phyloP scores from a whole-genome alignment of 768 basidiomycete genomes.

The Leucocoprinus birnbaumii region DNA sequence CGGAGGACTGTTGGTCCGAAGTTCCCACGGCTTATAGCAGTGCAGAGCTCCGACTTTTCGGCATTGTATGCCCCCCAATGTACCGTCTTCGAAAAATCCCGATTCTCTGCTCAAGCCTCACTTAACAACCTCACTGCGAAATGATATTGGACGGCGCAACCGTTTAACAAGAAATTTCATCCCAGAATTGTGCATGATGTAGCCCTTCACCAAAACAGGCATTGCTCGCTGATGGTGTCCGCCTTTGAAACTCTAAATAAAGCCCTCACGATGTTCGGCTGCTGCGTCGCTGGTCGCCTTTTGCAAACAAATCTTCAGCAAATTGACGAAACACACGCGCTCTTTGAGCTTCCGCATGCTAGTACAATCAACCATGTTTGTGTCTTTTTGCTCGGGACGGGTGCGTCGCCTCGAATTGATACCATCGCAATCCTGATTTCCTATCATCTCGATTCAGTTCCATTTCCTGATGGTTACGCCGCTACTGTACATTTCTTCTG shows the following conservation, averaged over 20 bases:
- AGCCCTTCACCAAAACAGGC: no score
- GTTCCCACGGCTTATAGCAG: conserved; percentile 3
- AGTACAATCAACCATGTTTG: conserved; percentile 81
- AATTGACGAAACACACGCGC: conserved; percentile 80
- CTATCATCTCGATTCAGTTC: conserved; percentile 40
- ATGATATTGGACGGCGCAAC: no score
- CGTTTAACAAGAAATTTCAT: background rate
- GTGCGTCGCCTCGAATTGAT: conserved; percentile 33
- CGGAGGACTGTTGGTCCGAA: background rate
- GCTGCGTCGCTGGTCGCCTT: conserved; percentile 73
- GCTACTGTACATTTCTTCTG: conserved; percentile 84
- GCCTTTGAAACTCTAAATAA: background rate
- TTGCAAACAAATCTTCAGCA: conserved; percentile 80
- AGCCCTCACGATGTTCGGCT: conserved; percentile 67
- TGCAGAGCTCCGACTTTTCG: background rate
- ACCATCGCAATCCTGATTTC: background rate
- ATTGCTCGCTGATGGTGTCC: background rate
- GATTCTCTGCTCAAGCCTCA: no score
- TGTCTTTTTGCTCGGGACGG: conserved; percentile 78
- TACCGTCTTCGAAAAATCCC: no score
- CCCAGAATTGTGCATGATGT: no score
- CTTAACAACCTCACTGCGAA: no score
- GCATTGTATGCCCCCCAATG: no score
- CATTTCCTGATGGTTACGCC: conserved; percentile 82
- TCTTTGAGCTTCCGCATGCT: conserved; percentile 71